phyloP scores from a whole-genome alignment of 345 rosid species.

The rapeseed (Brassica napus) region Da-Ae NC_063440.1:3153001-3153500 shows the following conservation, averaged over 20 bases:
- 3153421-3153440: neutral
- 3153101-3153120: neutral
- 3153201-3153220: constrained; percentile 26
- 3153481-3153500: neutral
- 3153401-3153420: neutral
- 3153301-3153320: neutral
- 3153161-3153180: constrained; percentile 33
- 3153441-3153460: neutral
- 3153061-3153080: neutral
- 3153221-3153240: neutral
- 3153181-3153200: constrained; percentile 38
- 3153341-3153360: neutral
- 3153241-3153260: neutral
- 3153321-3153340: neutral
- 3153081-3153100: neutral
- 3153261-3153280: neutral
- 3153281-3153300: constrained; percentile 12
- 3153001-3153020: neutral
- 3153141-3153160: constrained; percentile 31
- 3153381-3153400: constrained; percentile 2
- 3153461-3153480: neutral
- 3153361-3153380: constrained; percentile 16
- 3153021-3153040: neutral
- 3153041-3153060: neutral
- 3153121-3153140: neutral